These are phyloP conservation scores for Eragrostis tef DNA, from an alignment of 202 grass and related monocot species.

Conservation along the genomic window DNA sequence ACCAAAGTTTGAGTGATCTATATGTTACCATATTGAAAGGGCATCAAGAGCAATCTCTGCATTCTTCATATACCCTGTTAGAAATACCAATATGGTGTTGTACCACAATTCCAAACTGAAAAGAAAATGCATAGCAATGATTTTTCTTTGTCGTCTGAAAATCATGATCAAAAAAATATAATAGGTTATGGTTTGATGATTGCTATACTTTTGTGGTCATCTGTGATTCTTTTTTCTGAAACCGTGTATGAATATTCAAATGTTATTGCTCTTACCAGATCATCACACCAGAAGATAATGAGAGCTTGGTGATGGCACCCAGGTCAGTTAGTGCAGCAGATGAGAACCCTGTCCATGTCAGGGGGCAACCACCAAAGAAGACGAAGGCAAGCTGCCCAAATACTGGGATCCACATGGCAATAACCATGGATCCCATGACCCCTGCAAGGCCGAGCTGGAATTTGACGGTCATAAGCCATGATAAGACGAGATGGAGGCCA, in stretches of 20 bases:
- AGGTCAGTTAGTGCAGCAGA: conserved; percentile 51
- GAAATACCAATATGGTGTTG: conserved; percentile 78
- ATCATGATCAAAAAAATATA: neutral
- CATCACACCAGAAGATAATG: conserved; percentile 82
- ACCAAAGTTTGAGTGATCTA: neutral
- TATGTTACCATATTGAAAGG: conserved; percentile 81
- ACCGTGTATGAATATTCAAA: neutral
- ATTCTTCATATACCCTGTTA: conserved; percentile 86
- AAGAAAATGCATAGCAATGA: neutral
- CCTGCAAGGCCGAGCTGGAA: conserved; percentile 52
- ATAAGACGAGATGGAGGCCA: conserved; percentile 47
- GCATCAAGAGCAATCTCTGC: conserved; percentile 85
- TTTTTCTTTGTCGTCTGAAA: neutral
- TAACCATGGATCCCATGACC: conserved; percentile 66
- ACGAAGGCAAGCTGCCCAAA: conserved; percentile 65
- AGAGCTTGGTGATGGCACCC: conserved; percentile 61
- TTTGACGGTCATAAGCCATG: conserved; percentile 56
- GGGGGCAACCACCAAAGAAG: conserved; percentile 68
- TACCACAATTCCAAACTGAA: conserved; percentile 90
- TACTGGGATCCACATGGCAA: conserved; percentile 69
- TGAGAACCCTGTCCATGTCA: conserved; percentile 78
- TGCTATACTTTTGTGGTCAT: neutral
- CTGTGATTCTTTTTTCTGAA: neutral
- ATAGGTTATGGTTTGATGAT: neutral
- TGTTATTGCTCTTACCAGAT: conserved; percentile 56